Evolutionary conservation across 2,329 filamentous ascomycete species (phyloP).

Genomic region (Clarireedia paspali): DNA sequence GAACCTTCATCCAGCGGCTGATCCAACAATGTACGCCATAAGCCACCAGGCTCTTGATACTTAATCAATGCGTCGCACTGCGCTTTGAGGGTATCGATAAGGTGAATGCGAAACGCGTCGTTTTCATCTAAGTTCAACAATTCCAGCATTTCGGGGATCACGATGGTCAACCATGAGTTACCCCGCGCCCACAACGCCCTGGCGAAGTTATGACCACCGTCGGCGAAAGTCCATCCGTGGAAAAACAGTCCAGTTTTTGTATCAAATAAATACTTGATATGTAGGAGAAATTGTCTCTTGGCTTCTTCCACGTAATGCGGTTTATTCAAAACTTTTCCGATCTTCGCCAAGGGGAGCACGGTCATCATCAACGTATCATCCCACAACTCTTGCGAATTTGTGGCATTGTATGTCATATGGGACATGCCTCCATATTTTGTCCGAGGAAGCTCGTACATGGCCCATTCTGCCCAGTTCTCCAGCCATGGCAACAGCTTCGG

Average conservation of each 20-base stretch:
- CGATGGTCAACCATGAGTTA: constrained; percentile 73
- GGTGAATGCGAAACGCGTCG: constrained; percentile 49
- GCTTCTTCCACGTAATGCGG: constrained; percentile 71
- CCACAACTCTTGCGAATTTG: constrained; percentile 72
- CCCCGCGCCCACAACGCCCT: constrained; percentile 50
- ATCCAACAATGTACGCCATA: constrained; percentile 71
- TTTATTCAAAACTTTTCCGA: constrained; percentile 57
- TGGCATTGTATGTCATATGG: constrained; percentile 42
- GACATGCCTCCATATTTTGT: constrained; percentile 53
- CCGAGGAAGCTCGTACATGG: constrained; percentile 65
- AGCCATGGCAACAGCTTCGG: constrained; percentile 67
- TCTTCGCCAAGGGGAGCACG: constrained; percentile 68
- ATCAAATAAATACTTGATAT: constrained; percentile 74
- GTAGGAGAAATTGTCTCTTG: constrained; percentile 68
- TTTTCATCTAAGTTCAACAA: constrained; percentile 51
- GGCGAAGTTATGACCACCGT: constrained; percentile 56
- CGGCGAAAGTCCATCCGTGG: constrained; percentile 74
- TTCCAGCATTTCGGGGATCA: constrained; percentile 75
- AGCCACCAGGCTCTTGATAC: constrained; percentile 53
- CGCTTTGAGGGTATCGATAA: constrained; percentile 56
- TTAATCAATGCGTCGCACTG: constrained; percentile 58
- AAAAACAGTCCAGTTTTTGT: constrained; percentile 65
- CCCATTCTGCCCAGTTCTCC: constrained; percentile 77
- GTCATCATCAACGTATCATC: constrained; percentile 88
- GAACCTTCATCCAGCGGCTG: constrained; percentile 57